Evolutionary conservation across 2,329 filamentous ascomycete species (phyloP).

Genomic region (Berkeleyomyces basicola): DNA sequence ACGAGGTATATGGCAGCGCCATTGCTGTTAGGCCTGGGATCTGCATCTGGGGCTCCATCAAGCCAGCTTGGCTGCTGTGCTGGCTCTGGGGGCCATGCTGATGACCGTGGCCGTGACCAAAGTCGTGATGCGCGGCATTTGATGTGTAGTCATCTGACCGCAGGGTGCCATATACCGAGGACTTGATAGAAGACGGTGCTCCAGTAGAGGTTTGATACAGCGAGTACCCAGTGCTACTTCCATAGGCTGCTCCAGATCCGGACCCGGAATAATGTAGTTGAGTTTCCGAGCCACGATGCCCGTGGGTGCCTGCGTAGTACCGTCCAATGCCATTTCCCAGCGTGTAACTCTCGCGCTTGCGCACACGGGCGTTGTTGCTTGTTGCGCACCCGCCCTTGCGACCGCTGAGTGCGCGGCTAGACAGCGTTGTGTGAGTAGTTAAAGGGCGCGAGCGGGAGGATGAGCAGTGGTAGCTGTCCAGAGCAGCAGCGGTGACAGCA

Average conservation of each 20-base stretch:
- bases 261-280: slow-evolving; percentile 3
- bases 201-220: background rate
- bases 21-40: background rate
- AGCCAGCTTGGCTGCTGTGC: background rate
- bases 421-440: slow-evolving; percentile 3
- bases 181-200: background rate
- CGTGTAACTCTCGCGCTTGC: slow-evolving; percentile 7
- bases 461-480: background rate
- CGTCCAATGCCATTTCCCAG: background rate
- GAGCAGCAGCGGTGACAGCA: background rate
- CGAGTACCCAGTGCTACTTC: background rate
- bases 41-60: background rate
- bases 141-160: background rate
- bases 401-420: slow-evolving; percentile 20
- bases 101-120: background rate
- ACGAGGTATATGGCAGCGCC: background rate
- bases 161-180: background rate
- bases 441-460: background rate
- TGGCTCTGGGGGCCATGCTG: background rate
- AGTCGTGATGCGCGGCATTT: background rate
- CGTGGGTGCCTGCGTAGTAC: slow-evolving; percentile 6
- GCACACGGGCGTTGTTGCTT: slow-evolving; percentile 15
- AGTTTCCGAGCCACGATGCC: background rate
- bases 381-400: slow-evolving; percentile 22
- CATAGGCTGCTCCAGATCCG: slow-evolving; percentile 7